Conservation (phyloP, 2,329 filamentous ascomycete species). For the Annulohypoxylon truncatum region DNA sequence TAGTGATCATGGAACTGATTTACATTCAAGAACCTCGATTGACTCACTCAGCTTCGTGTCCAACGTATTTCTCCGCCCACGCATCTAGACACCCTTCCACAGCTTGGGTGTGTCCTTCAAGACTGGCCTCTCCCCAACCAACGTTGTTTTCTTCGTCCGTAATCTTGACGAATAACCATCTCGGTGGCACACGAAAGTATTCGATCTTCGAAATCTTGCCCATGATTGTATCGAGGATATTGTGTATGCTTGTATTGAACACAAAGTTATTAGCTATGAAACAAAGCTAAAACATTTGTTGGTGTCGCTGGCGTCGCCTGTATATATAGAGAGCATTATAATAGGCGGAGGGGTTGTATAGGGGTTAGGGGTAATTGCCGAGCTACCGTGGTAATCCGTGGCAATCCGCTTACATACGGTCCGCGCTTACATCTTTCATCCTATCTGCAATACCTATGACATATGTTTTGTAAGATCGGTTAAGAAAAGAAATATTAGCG, state of each 20-base stretch:
- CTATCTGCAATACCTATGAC: too few relatives aligned
- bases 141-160: conserved; percentile 71
- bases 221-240: conserved; percentile 55
- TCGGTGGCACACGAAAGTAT: conserved; percentile 78
- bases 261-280: background rate
- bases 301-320: background rate
- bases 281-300: background rate
- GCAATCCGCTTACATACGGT: too few relatives aligned
- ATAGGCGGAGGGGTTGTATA: background rate
- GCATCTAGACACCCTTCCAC: conserved; percentile 80
- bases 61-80: conserved; percentile 70
- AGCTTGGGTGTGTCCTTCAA: conserved; percentile 79
- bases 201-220: conserved; percentile 73
- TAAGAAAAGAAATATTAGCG: too few relatives aligned
- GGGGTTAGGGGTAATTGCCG: too few relatives aligned
- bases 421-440: too few relatives aligned
- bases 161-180: conserved; percentile 84
- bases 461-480: too few relatives aligned
- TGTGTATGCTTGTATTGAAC: background rate
- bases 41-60: conserved; percentile 75
- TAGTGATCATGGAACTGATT: background rate
- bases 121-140: conserved; percentile 80
- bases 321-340: background rate
- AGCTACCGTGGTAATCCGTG: too few relatives aligned
- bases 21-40: background rate